A percentile compares a stretch with the other conserved stretches of the same genome.
Evolutionary conservation across 129 eudicot genomes (phyloP).

Genomic region (Flaveria bidentis): DNA sequence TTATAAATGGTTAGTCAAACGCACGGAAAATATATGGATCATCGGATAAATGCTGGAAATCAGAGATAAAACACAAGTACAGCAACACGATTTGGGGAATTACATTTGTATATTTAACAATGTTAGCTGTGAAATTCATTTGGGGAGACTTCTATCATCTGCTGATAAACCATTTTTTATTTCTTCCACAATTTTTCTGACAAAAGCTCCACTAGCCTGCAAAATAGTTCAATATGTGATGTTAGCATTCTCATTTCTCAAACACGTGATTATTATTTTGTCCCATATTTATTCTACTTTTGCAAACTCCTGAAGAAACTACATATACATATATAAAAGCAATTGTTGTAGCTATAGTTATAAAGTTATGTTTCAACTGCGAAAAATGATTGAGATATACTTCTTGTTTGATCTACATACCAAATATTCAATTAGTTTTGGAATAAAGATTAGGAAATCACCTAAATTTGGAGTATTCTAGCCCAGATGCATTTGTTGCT

Average conservation of each 20-base stretch:
- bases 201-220: conserved; percentile 22
- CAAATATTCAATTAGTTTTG: background rate
- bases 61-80: no score
- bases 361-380: background rate
- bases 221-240: background rate
- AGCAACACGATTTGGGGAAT: background rate
- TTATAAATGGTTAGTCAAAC: no score
- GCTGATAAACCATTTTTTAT: conserved; percentile 2
- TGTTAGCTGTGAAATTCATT: background rate
- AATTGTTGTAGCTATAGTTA: no score
- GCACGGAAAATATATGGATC: no score
- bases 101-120: background rate
- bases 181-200: conserved; percentile 25
- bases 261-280: background rate
- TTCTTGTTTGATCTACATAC: background rate
- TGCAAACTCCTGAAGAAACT: no score
- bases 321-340: no score
- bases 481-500: no score
- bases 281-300: background rate
- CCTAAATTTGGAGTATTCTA: no score
- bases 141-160: background rate
- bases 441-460: background rate
- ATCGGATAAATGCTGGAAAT: no score
- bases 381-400: background rate
- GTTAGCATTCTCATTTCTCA: no score